Base-by-base conservation (phyloP, 805 yeast genomes). In the Yamadazyma nakazawae region DNA sequence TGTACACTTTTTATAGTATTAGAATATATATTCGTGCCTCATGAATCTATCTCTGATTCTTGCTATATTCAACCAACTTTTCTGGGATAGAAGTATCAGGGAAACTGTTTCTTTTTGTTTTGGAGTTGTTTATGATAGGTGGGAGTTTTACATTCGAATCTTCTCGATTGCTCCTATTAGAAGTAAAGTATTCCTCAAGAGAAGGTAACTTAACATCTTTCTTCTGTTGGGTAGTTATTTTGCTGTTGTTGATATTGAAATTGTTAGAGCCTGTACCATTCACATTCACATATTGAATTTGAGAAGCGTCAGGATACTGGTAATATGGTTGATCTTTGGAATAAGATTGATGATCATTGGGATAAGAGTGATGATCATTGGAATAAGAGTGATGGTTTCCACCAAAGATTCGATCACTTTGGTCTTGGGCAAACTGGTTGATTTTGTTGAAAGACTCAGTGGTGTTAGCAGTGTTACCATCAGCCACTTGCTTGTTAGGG, bases 261-360 rank as follows among this genome's bases (percentile, higher is more conserved):
- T 9, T 28, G 28, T 17, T 18, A 11, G 12, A 12, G 3, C 14
- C 19, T 4, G 11, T 19, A 12, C 28, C 25, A 9, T 32, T 31
- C 4, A 36, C 19, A 3, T 28, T 30, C 32, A 41, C 32, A 32
- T 51, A 38, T 25, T 54, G 50, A 32, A 57, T 46, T 43, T 54
- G 60, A 16, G 63, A 57, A 18, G 48, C 40, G 4, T 55, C 45
- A 2, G 66, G 66, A 40, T 61, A 60, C 48, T 58, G 57, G 35
- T 54, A 60, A 37, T 60, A 60, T n/a, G 53, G 55, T 37, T 52
- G 50, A 24, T 38, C 45, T 12, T 21, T 36, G 16, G 37, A 24
- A 9, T n/a, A n/a, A n/a, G n/a, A n/a, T n/a, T n/a, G n/a, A n/a
- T n/a, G n/a, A n/a, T n/a, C n/a, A n/a, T n/a, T n/a, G n/a, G 39